Percentiles rank a stretch among this genome's conserved stretches.
Conservation (phyloP, 495 filamentous ascomycete genomes). For the Glonium stellatum region DNA sequence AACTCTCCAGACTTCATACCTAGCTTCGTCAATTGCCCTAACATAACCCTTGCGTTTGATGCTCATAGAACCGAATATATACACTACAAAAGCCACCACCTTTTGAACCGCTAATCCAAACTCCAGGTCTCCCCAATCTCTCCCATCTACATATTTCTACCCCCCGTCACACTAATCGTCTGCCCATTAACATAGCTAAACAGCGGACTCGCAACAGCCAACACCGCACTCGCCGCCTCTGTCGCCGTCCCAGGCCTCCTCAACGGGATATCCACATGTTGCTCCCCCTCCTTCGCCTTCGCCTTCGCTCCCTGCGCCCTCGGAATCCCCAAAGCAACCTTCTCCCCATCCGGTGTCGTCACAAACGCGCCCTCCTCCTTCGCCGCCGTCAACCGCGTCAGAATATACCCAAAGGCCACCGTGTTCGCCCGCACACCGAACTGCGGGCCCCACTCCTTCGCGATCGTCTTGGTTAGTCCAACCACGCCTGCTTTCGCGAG, state of each 20-base stretch:
- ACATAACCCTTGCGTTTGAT: too few relatives aligned
- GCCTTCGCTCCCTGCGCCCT: slow-evolving; percentile 45
- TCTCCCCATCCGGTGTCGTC: slow-evolving; percentile 65
- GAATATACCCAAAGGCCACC: slow-evolving; percentile 72
- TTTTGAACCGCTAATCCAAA: background rate
- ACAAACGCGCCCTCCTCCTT: slow-evolving; percentile 78
- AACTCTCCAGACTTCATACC: too few relatives aligned
- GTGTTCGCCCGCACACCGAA: slow-evolving; percentile 82
- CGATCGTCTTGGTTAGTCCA: slow-evolving; percentile 76
- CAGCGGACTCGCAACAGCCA: slow-evolving; percentile 73
- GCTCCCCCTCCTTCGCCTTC: slow-evolving; percentile 24
- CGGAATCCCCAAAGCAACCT: slow-evolving; percentile 72
- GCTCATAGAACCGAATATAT: too few relatives aligned
- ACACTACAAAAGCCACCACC: too few relatives aligned
- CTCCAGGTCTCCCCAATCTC: background rate
- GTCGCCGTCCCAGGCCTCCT: slow-evolving; percentile 66
- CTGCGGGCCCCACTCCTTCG: slow-evolving; percentile 82
- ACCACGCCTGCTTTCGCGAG: slow-evolving; percentile 74
- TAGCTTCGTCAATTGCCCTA: too few relatives aligned
- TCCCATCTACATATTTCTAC: slow-evolving; percentile 62
- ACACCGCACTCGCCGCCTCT: slow-evolving; percentile 70
- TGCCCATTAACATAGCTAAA: slow-evolving; percentile 79
- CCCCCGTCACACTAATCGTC: slow-evolving; percentile 77
- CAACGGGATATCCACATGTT: slow-evolving; percentile 64
- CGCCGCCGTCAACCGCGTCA: slow-evolving; percentile 66